These are phyloP conservation scores for Mucor velutinosus DNA, from an alignment of 371 early-diverging fungal genomes.

Conservation along the genomic window DNA sequence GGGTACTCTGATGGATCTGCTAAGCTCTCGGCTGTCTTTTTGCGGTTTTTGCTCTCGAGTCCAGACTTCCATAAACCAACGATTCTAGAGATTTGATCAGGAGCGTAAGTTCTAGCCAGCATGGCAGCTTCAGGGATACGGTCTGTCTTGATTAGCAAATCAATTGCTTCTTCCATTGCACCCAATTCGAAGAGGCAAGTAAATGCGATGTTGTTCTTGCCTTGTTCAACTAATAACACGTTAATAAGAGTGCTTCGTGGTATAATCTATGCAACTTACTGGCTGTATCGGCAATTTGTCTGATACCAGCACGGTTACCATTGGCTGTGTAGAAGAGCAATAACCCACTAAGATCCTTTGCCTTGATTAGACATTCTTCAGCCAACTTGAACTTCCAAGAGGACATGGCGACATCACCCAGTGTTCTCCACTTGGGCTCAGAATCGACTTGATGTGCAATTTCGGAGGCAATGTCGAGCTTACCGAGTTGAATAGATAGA, in stretches of 20 bases:
- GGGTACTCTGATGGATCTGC: constrained; percentile 85
- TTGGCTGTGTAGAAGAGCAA: constrained; percentile 88
- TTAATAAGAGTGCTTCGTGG: background rate
- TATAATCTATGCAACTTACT: constrained; percentile 31
- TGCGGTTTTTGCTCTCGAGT: constrained; percentile 67
- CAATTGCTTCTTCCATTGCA: constrained; percentile 76
- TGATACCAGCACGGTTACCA: constrained; percentile 79
- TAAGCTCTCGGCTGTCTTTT: constrained; percentile 86
- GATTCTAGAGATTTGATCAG: constrained; percentile 73
- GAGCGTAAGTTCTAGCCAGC: constrained; percentile 89
- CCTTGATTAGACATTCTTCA: constrained; percentile 85
- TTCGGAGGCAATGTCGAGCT: constrained; percentile 81
- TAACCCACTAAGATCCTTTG: constrained; percentile 88
- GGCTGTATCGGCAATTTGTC: constrained; percentile 78
- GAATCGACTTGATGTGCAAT: constrained; percentile 84
- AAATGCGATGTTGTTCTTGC: constrained; percentile 92
- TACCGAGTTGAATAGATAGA: constrained; percentile 84
- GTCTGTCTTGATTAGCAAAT: constrained; percentile 81
- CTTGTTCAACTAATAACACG: constrained; percentile 53
- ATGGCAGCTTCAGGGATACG: constrained; percentile 97
- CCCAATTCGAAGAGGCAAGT: constrained; percentile 77
- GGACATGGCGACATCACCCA: constrained; percentile 89
- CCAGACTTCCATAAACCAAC: constrained; percentile 82
- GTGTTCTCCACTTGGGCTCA: constrained; percentile 88
- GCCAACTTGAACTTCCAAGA: constrained; percentile 90